Evolutionary conservation across 371 early-diverging fungal genomes (phyloP).

Genomic region (Saksenaea oblongispora): DNA sequence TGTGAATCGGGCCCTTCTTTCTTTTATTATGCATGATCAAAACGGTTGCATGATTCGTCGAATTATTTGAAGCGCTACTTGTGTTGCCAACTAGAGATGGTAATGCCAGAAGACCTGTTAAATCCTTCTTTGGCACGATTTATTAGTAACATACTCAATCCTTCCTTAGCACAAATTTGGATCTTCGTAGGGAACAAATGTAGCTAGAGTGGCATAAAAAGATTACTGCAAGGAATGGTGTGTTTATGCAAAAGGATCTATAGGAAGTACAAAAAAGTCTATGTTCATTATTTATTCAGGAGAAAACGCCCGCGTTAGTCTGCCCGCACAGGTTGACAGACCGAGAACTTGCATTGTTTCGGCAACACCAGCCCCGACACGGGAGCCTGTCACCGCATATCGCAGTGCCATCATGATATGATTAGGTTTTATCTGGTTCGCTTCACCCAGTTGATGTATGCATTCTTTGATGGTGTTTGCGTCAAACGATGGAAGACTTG

Average conservation of each 20-base stretch:
- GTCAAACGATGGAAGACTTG: constrained; percentile 32
- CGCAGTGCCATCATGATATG: constrained; percentile 67
- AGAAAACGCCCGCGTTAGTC: constrained; percentile 9
- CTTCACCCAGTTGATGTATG: constrained; percentile 30
- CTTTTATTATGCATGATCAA: too few relatives aligned
- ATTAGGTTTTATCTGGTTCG: constrained; percentile 40
- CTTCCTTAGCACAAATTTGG: too few relatives aligned
- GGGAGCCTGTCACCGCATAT: constrained; percentile 64
- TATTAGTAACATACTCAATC: too few relatives aligned
- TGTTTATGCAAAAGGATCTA: too few relatives aligned
- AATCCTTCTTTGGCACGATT: too few relatives aligned
- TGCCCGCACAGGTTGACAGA: constrained; percentile 33
- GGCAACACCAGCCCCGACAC: constrained; percentile 65
- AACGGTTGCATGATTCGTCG: too few relatives aligned
- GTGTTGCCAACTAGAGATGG: too few relatives aligned
- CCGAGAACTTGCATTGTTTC: constrained; percentile 60
- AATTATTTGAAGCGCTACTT: too few relatives aligned
- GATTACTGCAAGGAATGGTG: neutral
- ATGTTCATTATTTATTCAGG: neutral
- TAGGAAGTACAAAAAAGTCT: neutral
- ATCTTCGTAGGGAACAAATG: too few relatives aligned
- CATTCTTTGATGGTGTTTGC: constrained; percentile 27
- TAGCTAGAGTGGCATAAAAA: too few relatives aligned
- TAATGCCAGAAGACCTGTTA: too few relatives aligned
- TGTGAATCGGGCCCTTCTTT: too few relatives aligned